Conservation (phyloP, 2,329 filamentous ascomycete genomes). For the Paraphoma sp. region DNA sequence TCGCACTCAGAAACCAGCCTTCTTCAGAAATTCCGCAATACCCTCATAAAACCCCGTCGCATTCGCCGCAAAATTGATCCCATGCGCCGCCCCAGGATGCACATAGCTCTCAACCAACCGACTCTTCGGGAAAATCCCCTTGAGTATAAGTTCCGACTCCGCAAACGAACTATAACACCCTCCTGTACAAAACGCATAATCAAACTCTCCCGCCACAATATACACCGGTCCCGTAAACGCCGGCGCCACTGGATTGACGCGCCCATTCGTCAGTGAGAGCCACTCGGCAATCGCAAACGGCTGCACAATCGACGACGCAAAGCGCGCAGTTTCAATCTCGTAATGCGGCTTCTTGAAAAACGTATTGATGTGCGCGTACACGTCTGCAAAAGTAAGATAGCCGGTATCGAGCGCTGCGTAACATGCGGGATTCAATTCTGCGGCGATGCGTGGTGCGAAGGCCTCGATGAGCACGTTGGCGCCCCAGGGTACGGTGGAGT, state of each 20-base stretch:
- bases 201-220: neutral
- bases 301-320: neutral
- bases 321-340: neutral
- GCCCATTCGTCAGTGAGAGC: neutral
- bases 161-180: constrained; percentile 1
- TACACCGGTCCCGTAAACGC: neutral
- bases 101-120: neutral
- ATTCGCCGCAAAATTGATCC: neutral
- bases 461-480: neutral
- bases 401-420: neutral
- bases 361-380: neutral
- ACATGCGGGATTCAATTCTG: neutral
- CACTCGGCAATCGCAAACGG: neutral
- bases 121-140: neutral
- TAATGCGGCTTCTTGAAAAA: neutral
- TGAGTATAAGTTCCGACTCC: neutral
- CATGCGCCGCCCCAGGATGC: neutral
- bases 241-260: neutral
- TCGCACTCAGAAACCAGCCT: neutral
- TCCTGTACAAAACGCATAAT: neutral
- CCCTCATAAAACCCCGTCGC: neutral
- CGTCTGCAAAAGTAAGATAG: neutral
- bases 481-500: neutral
- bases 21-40: neutral
- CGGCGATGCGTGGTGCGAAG: neutral